Conservation (phyloP, 2,329 filamentous ascomycete genomes). For the Fusarium oligoseptatum region DNA sequence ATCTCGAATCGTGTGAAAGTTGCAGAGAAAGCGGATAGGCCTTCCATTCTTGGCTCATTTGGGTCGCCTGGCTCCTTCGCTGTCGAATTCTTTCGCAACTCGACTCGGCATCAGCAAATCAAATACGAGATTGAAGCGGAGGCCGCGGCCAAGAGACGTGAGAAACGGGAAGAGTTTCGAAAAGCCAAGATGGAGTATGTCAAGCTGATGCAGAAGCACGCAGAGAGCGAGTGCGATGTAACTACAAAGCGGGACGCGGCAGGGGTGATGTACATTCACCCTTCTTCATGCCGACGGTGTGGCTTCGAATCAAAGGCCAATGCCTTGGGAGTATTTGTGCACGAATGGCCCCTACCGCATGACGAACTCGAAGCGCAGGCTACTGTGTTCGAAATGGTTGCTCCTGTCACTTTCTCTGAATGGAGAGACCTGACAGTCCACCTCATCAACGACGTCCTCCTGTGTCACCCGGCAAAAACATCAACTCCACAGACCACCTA, state of each 20-base stretch:
- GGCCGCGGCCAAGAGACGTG: no score
- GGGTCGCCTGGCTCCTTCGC: constrained; percentile 31
- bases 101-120: constrained; percentile 52
- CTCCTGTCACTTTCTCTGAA: constrained; percentile 54
- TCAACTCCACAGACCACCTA: not conserved
- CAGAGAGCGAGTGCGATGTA: no score
- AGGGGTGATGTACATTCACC: no score
- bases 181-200: no score
- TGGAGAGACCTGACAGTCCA: constrained; percentile 66
- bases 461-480: not conserved
- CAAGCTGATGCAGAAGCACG: no score
- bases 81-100: constrained; percentile 30
- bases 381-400: constrained; percentile 65
- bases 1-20: not conserved
- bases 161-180: no score
- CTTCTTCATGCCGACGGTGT: no score
- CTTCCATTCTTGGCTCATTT: constrained; percentile 34
- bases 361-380: constrained; percentile 54
- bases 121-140: constrained; percentile 52
- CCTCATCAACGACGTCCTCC: constrained; percentile 57
- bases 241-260: no score
- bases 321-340: constrained; percentile 42
- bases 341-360: constrained; percentile 70
- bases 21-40: not conserved
- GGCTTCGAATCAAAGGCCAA: no score